phyloP scores from a whole-genome alignment of 108 stramenopile species.

The Pelagomonas calceolata region DNA sequence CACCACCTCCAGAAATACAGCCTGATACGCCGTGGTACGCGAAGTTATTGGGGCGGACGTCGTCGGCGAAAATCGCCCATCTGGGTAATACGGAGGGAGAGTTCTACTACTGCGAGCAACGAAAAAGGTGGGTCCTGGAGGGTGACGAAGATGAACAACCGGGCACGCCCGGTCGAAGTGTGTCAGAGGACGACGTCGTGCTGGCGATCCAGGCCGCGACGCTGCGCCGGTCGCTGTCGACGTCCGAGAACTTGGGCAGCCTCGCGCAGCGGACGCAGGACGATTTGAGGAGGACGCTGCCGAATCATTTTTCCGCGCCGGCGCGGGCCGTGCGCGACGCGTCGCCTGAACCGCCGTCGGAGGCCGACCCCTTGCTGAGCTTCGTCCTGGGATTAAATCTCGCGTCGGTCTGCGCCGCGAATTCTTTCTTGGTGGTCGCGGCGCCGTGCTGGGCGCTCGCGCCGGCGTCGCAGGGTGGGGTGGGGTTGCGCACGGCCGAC shows the following conservation, averaged over 20 bases:
- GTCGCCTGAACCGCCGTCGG: not conserved
- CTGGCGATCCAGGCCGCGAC: not conserved
- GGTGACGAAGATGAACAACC: not conserved
- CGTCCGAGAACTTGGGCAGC: not conserved
- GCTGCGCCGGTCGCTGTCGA: not conserved
- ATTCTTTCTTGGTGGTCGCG: not conserved
- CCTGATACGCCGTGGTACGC: too few relatives aligned
- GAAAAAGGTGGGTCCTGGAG: not conserved
- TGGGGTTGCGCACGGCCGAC: not conserved
- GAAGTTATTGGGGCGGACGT: too few relatives aligned
- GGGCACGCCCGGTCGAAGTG: not conserved
- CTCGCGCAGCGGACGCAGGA: not conserved
- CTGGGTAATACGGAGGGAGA: not conserved
- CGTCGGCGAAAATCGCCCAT: not conserved
- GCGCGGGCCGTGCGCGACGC: not conserved
- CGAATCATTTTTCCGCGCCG: not conserved
- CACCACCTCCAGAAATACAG: too few relatives aligned
- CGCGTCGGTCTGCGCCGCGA: not conserved
- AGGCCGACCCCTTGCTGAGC: not conserved
- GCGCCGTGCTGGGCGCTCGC: not conserved
- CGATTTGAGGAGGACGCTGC: not conserved
- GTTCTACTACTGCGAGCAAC: not conserved
- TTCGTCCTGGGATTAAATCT: not conserved
- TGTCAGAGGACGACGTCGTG: not conserved
- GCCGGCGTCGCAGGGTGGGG: not conserved